phyloP scores from a whole-genome alignment of 805 yeast genomes.

The Ogataea trehaloabstinens region DNA sequence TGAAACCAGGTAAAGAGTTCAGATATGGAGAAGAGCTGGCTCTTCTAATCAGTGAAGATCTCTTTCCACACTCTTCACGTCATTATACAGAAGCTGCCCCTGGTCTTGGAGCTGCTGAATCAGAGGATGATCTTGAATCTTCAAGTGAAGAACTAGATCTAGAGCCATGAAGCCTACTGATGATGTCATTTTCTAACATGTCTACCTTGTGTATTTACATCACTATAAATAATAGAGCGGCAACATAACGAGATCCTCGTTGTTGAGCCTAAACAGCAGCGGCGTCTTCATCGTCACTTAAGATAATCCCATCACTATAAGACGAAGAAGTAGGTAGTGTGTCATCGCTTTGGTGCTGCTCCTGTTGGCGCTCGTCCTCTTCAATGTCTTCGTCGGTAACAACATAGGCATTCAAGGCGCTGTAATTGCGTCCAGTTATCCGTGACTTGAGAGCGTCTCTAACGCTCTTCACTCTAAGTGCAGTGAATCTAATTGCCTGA shows the following conservation, averaged over 20 bases:
- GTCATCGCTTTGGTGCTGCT: neutral
- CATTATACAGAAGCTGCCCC: constrained; percentile 77
- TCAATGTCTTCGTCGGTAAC: constrained; percentile 22
- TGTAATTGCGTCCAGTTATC: constrained; percentile 10
- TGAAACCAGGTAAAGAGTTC: constrained; percentile 72
- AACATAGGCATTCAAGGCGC: constrained; percentile 17
- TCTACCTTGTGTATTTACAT: neutral
- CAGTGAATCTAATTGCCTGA: constrained; percentile 11
- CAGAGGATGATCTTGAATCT: constrained; percentile 37
- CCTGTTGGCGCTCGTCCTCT: constrained; percentile 10
- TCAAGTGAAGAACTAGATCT: constrained; percentile 49
- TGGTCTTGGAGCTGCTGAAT: constrained; percentile 53
- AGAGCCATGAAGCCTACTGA: constrained; percentile 15
- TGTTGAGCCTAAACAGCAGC: too few relatives aligned
- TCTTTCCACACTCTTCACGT: constrained; percentile 82
- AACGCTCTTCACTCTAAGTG: constrained; percentile 7
- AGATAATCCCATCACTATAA: constrained; percentile 19
- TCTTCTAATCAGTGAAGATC: constrained; percentile 66
- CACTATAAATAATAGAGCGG: neutral
- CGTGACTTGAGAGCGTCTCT: constrained; percentile 5
- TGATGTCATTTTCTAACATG: neutral
- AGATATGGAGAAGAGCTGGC: constrained; percentile 80
- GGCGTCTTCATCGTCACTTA: constrained; percentile 24
- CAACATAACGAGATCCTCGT: neutral
- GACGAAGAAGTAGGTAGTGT: constrained; percentile 17